Percentiles rank a stretch among this genome's conserved stretches.
Evolutionary conservation across 768 basidiomycete genomes (phyloP).

Genomic region (Leccinum longicurvipes): DNA sequence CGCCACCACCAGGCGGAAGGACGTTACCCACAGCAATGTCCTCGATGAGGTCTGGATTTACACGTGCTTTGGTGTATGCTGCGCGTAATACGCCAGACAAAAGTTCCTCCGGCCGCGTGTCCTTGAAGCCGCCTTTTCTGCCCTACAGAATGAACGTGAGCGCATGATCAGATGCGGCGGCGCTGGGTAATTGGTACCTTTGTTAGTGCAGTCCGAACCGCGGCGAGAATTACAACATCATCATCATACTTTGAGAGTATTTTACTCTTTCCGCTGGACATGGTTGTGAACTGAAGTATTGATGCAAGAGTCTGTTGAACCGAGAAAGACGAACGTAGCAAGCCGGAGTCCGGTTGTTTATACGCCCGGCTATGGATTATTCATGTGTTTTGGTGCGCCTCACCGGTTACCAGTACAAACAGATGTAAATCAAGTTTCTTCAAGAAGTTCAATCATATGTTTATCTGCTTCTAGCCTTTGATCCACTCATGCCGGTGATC

Average conservation of each 20-base stretch:
- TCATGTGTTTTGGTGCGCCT: conserved; percentile 23
- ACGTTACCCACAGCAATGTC: conserved; percentile 87
- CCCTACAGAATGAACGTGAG: conserved; percentile 41
- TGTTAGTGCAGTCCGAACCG: conserved; percentile 88
- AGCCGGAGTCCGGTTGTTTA: conserved; percentile 5
- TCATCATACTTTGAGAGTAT: conserved; percentile 71
- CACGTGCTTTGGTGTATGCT: conserved; percentile 59
- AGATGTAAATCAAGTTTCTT: background rate
- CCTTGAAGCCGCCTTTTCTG: conserved; percentile 88
- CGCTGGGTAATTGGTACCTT: conserved; percentile 49
- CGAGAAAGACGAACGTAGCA: background rate
- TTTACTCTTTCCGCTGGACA: conserved; percentile 46
- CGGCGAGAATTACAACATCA: conserved; percentile 89
- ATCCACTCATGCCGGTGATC: background rate
- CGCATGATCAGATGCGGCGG: background rate
- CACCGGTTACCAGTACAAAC: background rate
- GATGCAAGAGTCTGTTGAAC: background rate
- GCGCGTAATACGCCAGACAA: conserved; percentile 75
- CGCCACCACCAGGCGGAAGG: conserved; percentile 82
- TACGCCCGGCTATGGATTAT: conserved; percentile 13
- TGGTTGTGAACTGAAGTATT: conserved; percentile 8
- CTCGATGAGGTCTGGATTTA: conserved; percentile 81
- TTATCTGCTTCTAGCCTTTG: background rate
- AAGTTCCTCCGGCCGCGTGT: conserved; percentile 80
- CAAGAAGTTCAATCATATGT: background rate